Base-by-base conservation (phyloP, 2,329 filamentous ascomycete species). In the Fusarium paranaense region DNA sequence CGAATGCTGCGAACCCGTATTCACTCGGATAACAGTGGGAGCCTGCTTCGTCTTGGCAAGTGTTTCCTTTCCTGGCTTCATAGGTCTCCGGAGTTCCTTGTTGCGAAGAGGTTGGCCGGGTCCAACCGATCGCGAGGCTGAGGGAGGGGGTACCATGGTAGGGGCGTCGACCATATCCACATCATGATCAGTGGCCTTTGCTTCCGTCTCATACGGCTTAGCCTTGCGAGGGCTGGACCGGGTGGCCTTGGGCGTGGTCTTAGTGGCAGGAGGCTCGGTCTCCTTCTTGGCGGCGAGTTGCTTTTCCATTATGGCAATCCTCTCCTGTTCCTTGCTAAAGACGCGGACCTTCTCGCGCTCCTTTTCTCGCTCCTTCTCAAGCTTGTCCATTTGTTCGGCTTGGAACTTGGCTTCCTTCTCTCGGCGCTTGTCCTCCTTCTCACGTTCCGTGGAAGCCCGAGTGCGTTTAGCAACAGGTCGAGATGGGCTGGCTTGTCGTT, bases 1-100 rank as follows among this genome's bases (percentile, higher is more conserved):
- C 27, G 87, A 84, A 66, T 89, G 86, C 73, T 92, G 90, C 11
- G 90, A 92, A 25, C 89, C 88, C 62, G 90, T 91, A 73, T 92
- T 93, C 69, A 94, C 92, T 66, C 89, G 90, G 76, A 93, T 95
- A 66, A 93, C 90, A 4, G 93, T 94, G 2, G 83, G 93, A 1
- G 89, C 90, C 68, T 92, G 90, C 80, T 91, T 94, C 0, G 87
- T 80, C 79, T 93, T 94, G 13, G 82, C 74, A 5, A 86, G 74
- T 1, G 86, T 78, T 45, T 93, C 91, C 78, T 92, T 93, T 10
- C 86, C 86, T 2, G 91, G 91, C 76, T 90, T 93, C 5, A 89
- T 78, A 1, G 91, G 91, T 62, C 91, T 86, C 78, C 91, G 91
- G 66, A 87, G 82, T 50, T 89, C 88, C 59, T 85, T 87, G 58